Percentiles rank a stretch among this genome's conserved stretches.
These are phyloP conservation scores for Truncatella angustata DNA, from an alignment of 2,329 filamentous ascomycete species.

Conservation along the genomic window DNA sequence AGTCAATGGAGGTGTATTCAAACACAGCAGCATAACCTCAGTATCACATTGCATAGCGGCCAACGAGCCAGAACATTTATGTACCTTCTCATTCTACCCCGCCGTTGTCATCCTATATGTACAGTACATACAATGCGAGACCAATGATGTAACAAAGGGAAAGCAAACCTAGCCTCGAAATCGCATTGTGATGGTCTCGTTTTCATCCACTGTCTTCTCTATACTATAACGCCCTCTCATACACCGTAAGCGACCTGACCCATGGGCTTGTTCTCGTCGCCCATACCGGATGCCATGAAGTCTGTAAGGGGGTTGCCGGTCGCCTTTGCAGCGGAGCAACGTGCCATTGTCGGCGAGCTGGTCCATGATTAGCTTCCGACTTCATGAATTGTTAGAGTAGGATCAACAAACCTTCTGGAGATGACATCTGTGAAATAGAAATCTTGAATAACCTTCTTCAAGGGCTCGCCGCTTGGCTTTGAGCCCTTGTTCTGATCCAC, in stretches of 20 bases:
- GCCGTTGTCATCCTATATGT: slow-evolving; percentile 23
- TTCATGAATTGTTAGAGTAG: slow-evolving; percentile 13
- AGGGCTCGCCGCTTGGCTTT: slow-evolving; percentile 66
- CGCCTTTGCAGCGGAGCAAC: slow-evolving; percentile 91
- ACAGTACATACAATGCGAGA: slow-evolving; percentile 21
- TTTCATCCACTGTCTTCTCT: slow-evolving; percentile 15
- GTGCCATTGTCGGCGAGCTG: slow-evolving; percentile 97
- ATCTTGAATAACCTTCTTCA: slow-evolving; percentile 87
- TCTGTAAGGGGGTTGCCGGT: slow-evolving; percentile 75
- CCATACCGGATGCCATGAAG: slow-evolving; percentile 72
- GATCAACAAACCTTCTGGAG: slow-evolving; percentile 75
- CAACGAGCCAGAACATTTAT: slow-evolving; percentile 8
- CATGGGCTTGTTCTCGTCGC: slow-evolving; percentile 60
- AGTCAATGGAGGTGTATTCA: too few relatives aligned
- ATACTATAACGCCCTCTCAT: slow-evolving; percentile 31
- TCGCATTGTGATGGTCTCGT: slow-evolving; percentile 10
- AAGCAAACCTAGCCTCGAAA: slow-evolving; percentile 11
- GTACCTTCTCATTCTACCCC: slow-evolving; percentile 14
- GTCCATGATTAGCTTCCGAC: slow-evolving; percentile 5
- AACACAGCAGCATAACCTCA: too few relatives aligned
- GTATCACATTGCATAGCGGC: background rate
- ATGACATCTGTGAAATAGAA: slow-evolving; percentile 99
- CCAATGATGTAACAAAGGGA: slow-evolving; percentile 11
- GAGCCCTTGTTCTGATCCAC: slow-evolving; percentile 94
- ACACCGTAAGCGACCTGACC: slow-evolving; percentile 60